Percentiles rank a stretch among this genome's conserved stretches.
Conservation (phyloP, 345 rosid species). For the Ailanthus altissimus region DNA sequence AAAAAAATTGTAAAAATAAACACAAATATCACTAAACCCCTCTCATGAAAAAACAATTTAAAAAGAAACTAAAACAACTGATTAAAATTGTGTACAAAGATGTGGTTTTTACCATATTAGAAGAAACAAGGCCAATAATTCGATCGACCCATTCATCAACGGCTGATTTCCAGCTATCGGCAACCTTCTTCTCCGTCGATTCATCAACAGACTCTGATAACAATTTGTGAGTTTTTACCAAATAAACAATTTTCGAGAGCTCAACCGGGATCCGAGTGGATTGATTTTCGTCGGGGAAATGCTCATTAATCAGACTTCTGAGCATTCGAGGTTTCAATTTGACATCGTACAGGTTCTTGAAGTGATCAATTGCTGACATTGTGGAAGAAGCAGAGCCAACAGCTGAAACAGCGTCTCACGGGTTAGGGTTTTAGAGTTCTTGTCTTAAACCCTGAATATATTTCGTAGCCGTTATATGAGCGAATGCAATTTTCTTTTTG, state of each 20-base stretch:
- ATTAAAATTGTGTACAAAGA: background rate
- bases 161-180: conserved; percentile 55
- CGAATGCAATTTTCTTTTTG: background rate
- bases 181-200: conserved; percentile 38
- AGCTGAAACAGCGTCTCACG: background rate
- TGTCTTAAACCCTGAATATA: background rate
- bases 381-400: conserved; percentile 1
- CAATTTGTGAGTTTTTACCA: conserved; percentile 48
- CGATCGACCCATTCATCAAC: conserved; percentile 70
- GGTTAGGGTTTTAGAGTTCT: background rate
- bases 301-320: conserved; percentile 47
- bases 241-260: conserved; percentile 49
- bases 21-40: background rate
- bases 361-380: conserved; percentile 49
- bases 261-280: conserved; percentile 37
- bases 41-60: too few relatives aligned
- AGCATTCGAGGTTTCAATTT: conserved; percentile 65
- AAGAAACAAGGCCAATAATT: conserved; percentile 46
- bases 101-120: conserved; percentile 45
- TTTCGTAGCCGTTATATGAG: background rate
- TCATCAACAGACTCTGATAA: conserved; percentile 46
- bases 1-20: background rate
- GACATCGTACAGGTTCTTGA: conserved; percentile 49
- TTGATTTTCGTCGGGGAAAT: conserved; percentile 62
- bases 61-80: background rate